Base-by-base conservation (phyloP, 2,329 filamentous ascomycete species). In the Colletotrichum liriopes region DNA sequence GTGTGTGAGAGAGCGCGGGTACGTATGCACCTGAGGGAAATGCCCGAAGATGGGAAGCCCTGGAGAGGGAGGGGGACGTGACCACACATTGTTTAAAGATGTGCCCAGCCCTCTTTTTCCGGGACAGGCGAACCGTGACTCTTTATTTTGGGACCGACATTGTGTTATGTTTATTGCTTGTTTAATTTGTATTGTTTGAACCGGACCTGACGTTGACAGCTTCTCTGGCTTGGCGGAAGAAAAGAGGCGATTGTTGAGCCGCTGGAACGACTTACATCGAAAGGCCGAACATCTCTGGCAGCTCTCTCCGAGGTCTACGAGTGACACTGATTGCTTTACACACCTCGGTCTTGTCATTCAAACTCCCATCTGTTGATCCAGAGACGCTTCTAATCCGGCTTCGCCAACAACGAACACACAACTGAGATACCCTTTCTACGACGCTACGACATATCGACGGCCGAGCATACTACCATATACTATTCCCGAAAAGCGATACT, bases 141-240 rank as follows among this genome's bases (percentile, higher is more conserved):
- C 62, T 45, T 29, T 52, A 41, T 60, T 68, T 54, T 51, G 69
- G 65, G 65, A 63, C 59, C 52, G 65, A n/a, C 65, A 63, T 18
- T 54, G 69, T 64, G 43, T 63, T 52, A 59, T 41, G 55, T 69
- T 54, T 64, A 69, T 72, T 64, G 52, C 55, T 59, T 54, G 52
- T 64, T 54, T 69, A 72, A 72, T 72, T 64, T 72, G 65, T 64
- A 35, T 69, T 69, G 69, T 72, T 69, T 72, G 65, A 72, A 45
- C 54, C n/a, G 32, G 14, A 56, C 65, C 67, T 52, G 37, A 72
- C 58, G n/a, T 68, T 54, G 65, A 72, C 58, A 71, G 43, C 56
- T 62, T n/a, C 45, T 51, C 23, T 23, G 65, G 41, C 65, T 67
- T 68, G 37, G 58, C 58, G 26, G 29, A 3, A 32, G 20, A 43